These are phyloP conservation scores for Aspergillus felis DNA, from an alignment of 2,329 filamentous ascomycete species.

Conservation along the genomic window DNA sequence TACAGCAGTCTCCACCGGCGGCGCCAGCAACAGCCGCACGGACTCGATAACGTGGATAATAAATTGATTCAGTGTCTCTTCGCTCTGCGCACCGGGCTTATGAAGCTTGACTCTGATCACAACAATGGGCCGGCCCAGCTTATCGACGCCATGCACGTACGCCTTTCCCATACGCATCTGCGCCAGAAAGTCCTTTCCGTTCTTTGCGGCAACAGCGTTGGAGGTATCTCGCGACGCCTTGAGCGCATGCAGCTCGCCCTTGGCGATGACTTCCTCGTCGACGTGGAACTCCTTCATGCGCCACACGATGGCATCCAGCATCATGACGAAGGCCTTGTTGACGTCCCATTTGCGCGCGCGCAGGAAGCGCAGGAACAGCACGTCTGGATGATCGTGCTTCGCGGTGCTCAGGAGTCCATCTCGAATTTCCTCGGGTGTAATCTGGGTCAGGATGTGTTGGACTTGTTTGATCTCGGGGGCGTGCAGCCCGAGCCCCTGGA, in stretches of 20 bases:
- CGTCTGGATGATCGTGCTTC: conserved; percentile 91
- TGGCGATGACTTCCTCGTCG: conserved; percentile 76
- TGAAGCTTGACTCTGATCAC: conserved; percentile 78
- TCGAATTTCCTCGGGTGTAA: conserved; percentile 71
- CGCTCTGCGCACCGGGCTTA: conserved; percentile 76
- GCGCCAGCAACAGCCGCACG: conserved; percentile 70
- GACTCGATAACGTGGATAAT: conserved; percentile 94
- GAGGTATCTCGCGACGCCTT: conserved; percentile 51
- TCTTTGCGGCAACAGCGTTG: conserved; percentile 59
- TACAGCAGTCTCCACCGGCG: conserved; percentile 85
- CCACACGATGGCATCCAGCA: conserved; percentile 89
- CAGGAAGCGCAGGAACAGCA: conserved; percentile 72
- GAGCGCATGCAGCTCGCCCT: conserved; percentile 65
- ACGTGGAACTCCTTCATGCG: conserved; percentile 74
- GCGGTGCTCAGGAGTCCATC: conserved; percentile 81
- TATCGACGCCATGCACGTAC: conserved; percentile 81
- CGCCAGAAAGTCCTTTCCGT: conserved; percentile 69
- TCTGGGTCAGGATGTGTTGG: conserved; percentile 69
- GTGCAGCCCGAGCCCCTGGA: conserved; percentile 18
- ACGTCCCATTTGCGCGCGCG: conserved; percentile 90
- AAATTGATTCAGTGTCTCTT: conserved; percentile 76
- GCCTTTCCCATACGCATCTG: conserved; percentile 88
- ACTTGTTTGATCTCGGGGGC: conserved; percentile 66
- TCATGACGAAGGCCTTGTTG: conserved; percentile 83
- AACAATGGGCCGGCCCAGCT: conserved; percentile 76